These are phyloP conservation scores for Suillus paluster DNA, from an alignment of 768 basidiomycete species.

Conservation along the genomic window DNA sequence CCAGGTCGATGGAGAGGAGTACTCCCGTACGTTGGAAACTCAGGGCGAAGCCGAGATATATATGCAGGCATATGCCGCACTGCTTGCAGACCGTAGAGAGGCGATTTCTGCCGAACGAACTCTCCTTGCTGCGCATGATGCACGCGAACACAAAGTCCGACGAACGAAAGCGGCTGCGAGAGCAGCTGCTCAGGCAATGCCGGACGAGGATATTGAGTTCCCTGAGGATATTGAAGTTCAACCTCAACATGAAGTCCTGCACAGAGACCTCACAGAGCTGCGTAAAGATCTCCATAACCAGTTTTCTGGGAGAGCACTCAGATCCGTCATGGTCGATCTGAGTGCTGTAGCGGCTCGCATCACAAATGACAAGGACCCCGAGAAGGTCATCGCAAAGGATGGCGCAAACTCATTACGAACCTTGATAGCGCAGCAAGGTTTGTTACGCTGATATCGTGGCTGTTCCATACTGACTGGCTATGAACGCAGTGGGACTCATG, in stretches of 20 bases:
- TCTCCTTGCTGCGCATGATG: slow-evolving; percentile 73
- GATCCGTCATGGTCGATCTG: slow-evolving; percentile 63
- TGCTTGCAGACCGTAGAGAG: slow-evolving; percentile 81
- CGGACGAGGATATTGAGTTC: slow-evolving; percentile 35
- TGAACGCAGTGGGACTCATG: slow-evolving; percentile 52
- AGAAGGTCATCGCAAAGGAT: slow-evolving; percentile 61
- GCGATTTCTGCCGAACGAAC: slow-evolving; percentile 79
- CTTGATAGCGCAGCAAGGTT: slow-evolving; percentile 68
- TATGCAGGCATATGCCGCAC: slow-evolving; percentile 71
- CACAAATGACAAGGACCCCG: slow-evolving; percentile 55
- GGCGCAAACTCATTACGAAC: slow-evolving; percentile 55
- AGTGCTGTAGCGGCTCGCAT: slow-evolving; percentile 50
- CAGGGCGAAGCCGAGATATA: slow-evolving; percentile 86
- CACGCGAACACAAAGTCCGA: slow-evolving; percentile 62
- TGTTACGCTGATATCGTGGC: slow-evolving; percentile 21
- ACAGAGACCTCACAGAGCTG: slow-evolving; percentile 50
- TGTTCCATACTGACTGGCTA: slow-evolving; percentile 11
- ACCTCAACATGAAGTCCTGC: slow-evolving; percentile 68
- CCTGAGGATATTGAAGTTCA: slow-evolving; percentile 51
- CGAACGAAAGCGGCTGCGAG: slow-evolving; percentile 71
- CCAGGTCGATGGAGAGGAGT: slow-evolving; percentile 83
- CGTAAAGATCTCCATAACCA: slow-evolving; percentile 56
- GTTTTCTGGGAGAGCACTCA: slow-evolving; percentile 60
- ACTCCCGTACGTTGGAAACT: slow-evolving; percentile 76
- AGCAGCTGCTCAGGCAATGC: slow-evolving; percentile 45